Conservation (phyloP, 1,284 basidiomycete genomes). For the Heterobasidion parviporum region DNA sequence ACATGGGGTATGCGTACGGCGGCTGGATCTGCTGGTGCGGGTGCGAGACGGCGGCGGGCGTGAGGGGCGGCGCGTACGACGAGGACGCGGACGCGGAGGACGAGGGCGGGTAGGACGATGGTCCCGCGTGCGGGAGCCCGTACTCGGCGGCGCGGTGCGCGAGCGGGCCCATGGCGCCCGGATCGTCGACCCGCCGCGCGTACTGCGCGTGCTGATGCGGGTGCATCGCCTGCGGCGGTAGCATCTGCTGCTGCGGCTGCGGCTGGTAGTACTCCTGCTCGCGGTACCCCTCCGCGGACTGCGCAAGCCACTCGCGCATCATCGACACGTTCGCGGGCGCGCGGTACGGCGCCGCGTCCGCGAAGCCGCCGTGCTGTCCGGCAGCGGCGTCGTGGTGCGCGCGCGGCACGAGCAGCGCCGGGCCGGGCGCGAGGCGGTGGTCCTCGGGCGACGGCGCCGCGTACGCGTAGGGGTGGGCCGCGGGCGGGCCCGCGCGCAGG, state of each 20-base stretch:
- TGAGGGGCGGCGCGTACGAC: too few species aligned
- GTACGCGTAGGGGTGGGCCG: too few species aligned
- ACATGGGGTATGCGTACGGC: conserved; percentile 2
- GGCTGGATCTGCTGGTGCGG: conserved; percentile 1
- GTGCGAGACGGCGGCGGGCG: too few species aligned
- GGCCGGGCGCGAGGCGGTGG: too few species aligned
- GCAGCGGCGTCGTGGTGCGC: too few species aligned
- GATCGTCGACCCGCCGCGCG: conserved; percentile 5
- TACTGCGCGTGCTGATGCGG: conserved; percentile 4
- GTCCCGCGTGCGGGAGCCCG: neutral
- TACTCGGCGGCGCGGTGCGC: neutral
- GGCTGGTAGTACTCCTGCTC: neutral
- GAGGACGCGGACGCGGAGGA: too few species aligned
- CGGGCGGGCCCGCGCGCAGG: conserved; percentile 18
- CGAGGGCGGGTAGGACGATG: too few species aligned
- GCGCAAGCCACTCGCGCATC: neutral
- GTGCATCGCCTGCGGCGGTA: conserved; percentile 1
- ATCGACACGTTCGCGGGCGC: neutral
- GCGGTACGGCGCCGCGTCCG: neutral
- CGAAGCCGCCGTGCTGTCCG: too few species aligned
- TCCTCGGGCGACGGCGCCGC: too few species aligned
- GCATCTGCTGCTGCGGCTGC: neutral
- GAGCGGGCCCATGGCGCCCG: neutral
- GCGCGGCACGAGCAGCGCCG: too few species aligned
- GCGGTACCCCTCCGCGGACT: neutral